These are phyloP conservation scores for Ettlia oleoabundans DNA, from an alignment of 139 green algal genomes.

Conservation along the genomic window DNA sequence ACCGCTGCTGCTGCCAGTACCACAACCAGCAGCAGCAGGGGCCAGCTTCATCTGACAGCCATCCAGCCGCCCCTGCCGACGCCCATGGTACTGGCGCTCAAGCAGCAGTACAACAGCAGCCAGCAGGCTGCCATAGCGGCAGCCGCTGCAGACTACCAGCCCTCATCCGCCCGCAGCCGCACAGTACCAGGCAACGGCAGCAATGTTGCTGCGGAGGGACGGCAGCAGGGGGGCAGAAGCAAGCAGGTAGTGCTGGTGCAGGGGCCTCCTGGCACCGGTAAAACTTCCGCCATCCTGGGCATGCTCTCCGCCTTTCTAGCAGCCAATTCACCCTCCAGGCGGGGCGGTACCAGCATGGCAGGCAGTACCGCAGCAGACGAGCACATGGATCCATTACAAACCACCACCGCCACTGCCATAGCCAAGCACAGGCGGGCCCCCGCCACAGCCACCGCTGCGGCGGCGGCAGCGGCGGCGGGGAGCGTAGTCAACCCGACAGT, in stretches of 20 bases:
- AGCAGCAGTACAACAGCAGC: slow-evolving; percentile 61
- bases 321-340: neutral
- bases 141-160: neutral
- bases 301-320: slow-evolving; percentile 70
- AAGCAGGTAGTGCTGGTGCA: slow-evolving; percentile 74
- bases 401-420: neutral
- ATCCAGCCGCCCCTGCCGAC: slow-evolving; percentile 36
- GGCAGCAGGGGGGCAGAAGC: slow-evolving; percentile 57
- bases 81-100: slow-evolving; percentile 33
- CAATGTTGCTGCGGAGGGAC: too few species aligned
- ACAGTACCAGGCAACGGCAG: too few species aligned
- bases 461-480: neutral
- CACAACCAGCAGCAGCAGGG: neutral
- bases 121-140: slow-evolving; percentile 68
- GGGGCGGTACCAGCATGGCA: neutral
- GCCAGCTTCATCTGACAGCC: neutral
- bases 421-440: neutral
- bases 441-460: neutral
- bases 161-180: neutral
- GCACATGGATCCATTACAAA: too few species aligned
- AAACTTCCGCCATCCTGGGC: slow-evolving; percentile 86
- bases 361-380: neutral
- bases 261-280: slow-evolving; percentile 93
- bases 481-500: slow-evolving; percentile 39
- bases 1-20: neutral